These are phyloP conservation scores for Aegle marmelos DNA, from an alignment of 345 rosid genomes.

Conservation along the genomic window DNA sequence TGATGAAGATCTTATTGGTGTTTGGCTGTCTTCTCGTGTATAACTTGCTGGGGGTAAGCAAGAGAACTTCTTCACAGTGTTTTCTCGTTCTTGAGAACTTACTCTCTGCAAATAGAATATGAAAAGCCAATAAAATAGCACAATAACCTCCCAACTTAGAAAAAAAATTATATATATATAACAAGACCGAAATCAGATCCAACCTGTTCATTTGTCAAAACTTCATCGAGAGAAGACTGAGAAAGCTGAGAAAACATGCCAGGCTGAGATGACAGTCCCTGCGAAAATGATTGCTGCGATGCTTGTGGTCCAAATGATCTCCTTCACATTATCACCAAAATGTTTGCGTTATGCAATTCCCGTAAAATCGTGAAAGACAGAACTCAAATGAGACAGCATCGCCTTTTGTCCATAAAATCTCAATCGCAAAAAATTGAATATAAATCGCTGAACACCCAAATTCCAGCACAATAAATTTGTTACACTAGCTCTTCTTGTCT, in stretches of 20 bases:
- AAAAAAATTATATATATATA: not conserved
- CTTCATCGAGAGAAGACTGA: conserved; percentile 67
- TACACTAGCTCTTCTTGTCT: not conserved
- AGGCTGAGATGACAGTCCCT: conserved; percentile 81
- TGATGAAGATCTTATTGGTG: conserved; percentile 51
- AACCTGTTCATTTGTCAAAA: conserved; percentile 60
- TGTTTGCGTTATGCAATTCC: not conserved
- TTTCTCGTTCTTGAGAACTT: conserved; percentile 68
- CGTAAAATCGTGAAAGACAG: not conserved
- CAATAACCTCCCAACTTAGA: not conserved
- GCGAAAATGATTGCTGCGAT: conserved; percentile 85
- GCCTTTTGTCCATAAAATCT: not conserved
- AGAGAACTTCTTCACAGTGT: conserved; percentile 45
- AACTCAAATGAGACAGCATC: not conserved
- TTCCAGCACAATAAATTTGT: not conserved
- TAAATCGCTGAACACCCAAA: not conserved
- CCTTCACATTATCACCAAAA: conserved; percentile 33
- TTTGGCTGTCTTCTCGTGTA: conserved; percentile 60
- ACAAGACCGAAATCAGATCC: conserved; percentile 12
- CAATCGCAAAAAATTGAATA: not conserved
- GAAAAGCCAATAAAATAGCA: not conserved
- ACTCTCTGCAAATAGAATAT: conserved; percentile 51
- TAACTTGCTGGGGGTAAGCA: conserved; percentile 46
- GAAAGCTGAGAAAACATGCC: conserved; percentile 79
- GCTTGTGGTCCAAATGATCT: conserved; percentile 55